Conservation (phyloP, 305 asterid genomes). For the Galium porrigens region DNA sequence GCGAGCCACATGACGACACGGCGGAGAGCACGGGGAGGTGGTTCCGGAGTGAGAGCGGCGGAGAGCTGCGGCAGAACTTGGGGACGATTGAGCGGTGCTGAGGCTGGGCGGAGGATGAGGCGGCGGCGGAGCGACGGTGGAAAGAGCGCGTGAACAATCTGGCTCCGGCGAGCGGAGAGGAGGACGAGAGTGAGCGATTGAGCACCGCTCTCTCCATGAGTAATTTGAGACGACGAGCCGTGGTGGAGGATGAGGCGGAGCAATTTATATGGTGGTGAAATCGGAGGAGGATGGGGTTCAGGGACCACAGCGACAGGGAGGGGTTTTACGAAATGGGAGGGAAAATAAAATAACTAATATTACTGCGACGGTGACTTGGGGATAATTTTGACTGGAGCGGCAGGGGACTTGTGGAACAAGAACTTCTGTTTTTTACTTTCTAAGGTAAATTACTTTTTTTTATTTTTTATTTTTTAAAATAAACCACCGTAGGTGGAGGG, state of each 20-base stretch:
- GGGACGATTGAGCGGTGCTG: constrained; percentile 37
- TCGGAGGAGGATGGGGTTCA: background rate
- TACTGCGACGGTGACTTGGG: constrained; percentile 9
- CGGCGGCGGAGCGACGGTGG: constrained; percentile 27
- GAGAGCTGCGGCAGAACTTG: constrained; percentile 31
- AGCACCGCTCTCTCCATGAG: constrained; percentile 66
- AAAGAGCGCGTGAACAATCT: constrained; percentile 51
- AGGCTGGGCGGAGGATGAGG: constrained; percentile 22
- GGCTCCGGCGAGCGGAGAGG: constrained; percentile 41
- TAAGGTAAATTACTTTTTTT: background rate
- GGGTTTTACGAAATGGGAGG: constrained; percentile 12
- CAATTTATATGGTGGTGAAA: background rate
- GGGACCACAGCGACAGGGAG: background rate
- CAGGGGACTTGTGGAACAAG: background rate
- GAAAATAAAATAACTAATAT: background rate
- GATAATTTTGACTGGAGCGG: background rate
- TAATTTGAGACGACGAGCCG: background rate
- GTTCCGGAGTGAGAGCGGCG: constrained; percentile 29
- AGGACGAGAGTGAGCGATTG: constrained; percentile 47
- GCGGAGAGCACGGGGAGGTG: constrained; percentile 34
- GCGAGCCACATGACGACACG: constrained; percentile 26
- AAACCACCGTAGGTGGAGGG: too few relatives aligned
- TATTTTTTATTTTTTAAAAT: too few relatives aligned
- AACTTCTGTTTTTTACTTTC: background rate
- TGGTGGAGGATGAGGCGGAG: background rate